Evolutionary conservation across 441 rosid species (phyloP), one percentile per base, ranked within the genome.

Genomic region (Euphorbia celastroides): DNA sequence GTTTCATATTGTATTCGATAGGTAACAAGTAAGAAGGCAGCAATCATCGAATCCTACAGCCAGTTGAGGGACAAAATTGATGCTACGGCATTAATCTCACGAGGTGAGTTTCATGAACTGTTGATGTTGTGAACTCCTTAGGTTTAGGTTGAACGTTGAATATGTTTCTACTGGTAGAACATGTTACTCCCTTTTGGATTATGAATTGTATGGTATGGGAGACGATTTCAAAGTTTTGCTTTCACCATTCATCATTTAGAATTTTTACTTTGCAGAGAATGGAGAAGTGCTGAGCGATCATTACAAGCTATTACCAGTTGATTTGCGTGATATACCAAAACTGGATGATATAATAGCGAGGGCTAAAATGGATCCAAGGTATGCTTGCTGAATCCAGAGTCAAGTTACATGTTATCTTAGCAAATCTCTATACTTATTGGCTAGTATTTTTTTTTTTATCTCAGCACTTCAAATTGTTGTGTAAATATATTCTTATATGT

Each of bases 21-120:
- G 99, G 97, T 94, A 30, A 88, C 99, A 52, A 72, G 91, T 62
- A 91, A 85, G 78, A 94, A 94, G 88, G 88, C 96, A 64, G 82
- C 93, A 66, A 70, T 89, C 27, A 86, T 92, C 57, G 86, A 87
- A 77, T 77, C 80, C 68, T 76, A 71, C 76, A 70, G 80, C 72
- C 91, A 81, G 68, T 74, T 94, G 78, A 85, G 85, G 75, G 89
- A 87, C 60, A 94, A 84, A 81, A 72, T 94, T 58, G 90, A 96
- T 42, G 68, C 78, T 52, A 68, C 84, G 25, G 81, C 98, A 68
- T 84, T 89, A 71, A 86, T 94, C 68, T 89, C 94, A 13, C 71
- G 54, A 72, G 98, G 99, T 89, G 72, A 81, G 79, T 48, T 32
- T 19, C 60, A 36, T 16, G n/a, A 12, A 27, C 63, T 72, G 50